A percentile compares a stretch with the other conserved stretches of the same genome.
Evolutionary conservation across 2,329 filamentous ascomycete genomes (phyloP).

Genomic region (Tolypocladium capitatum): DNA sequence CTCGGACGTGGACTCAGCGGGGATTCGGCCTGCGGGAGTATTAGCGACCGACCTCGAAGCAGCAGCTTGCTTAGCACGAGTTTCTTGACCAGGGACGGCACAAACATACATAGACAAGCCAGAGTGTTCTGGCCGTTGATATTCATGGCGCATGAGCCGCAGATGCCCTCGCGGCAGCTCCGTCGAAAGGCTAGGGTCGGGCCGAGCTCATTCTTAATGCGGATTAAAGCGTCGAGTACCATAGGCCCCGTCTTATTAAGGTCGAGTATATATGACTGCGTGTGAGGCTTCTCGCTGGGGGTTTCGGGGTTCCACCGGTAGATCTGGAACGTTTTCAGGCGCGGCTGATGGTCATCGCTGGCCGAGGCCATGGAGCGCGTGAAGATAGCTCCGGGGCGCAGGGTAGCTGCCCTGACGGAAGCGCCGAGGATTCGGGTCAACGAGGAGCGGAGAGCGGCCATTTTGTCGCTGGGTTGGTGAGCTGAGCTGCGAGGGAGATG

Average conservation of each 20-base stretch:
- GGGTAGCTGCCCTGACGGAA: slow-evolving; percentile 23
- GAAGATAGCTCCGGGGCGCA: slow-evolving; percentile 27
- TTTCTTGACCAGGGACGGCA: not conserved
- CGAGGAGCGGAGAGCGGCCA: slow-evolving; percentile 50
- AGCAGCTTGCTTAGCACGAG: not conserved
- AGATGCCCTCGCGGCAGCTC: slow-evolving; percentile 96
- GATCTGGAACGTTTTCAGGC: slow-evolving; percentile 91
- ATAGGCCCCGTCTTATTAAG: slow-evolving; percentile 98
- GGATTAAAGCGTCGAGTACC: slow-evolving; percentile 91
- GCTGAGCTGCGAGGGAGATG: not conserved
- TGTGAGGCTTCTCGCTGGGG: slow-evolving; percentile 81
- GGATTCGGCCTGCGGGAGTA: slow-evolving; percentile 65
- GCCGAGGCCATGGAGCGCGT: slow-evolving; percentile 42
- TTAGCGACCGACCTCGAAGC: slow-evolving; percentile 10
- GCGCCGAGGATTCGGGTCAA: slow-evolving; percentile 37
- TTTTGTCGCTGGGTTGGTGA: slow-evolving; percentile 13
- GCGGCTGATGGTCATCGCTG: slow-evolving; percentile 41
- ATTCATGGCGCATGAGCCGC: slow-evolving; percentile 98
- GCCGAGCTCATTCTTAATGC: slow-evolving; percentile 98
- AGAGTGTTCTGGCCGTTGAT: slow-evolving; percentile 98
- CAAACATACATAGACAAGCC: slow-evolving; percentile 80
- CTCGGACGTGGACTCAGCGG: slow-evolving; percentile 65
- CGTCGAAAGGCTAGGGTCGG: slow-evolving; percentile 91
- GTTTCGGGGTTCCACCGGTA: slow-evolving; percentile 97
- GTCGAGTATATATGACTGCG: slow-evolving; percentile 92